Conservation (phyloP, 176 grass and related monocot genomes). For the Metroxylon sagu region DNA sequence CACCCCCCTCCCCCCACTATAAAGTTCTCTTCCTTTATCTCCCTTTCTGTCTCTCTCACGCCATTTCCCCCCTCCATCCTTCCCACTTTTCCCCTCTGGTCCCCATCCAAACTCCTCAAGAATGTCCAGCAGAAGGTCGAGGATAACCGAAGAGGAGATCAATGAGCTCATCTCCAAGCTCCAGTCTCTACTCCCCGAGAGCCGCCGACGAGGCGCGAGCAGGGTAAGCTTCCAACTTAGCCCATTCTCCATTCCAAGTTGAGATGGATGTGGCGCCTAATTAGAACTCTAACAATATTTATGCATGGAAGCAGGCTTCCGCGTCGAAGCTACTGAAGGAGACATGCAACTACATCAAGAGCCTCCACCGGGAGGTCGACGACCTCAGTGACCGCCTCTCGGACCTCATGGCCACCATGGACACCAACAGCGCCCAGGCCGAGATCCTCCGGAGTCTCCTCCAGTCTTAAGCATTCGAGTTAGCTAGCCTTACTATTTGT, state of each 20-base stretch:
- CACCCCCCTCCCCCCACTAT: background rate
- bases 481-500: slow-evolving; percentile 45
- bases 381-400: slow-evolving; percentile 90
- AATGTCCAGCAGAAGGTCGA: slow-evolving; percentile 75
- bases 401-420: slow-evolving; percentile 70
- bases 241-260: background rate
- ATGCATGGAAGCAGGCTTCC: slow-evolving; percentile 43
- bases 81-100: background rate
- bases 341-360: slow-evolving; percentile 96
- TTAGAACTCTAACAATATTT: background rate
- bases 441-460: slow-evolving; percentile 92
- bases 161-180: slow-evolving; percentile 90
- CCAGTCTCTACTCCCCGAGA: slow-evolving; percentile 64
- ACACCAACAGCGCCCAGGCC: slow-evolving; percentile 58
- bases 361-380: slow-evolving; percentile 82
- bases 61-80: slow-evolving; percentile 1
- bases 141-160: slow-evolving; percentile 78
- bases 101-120: background rate
- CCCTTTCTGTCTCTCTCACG: slow-evolving; percentile 56
- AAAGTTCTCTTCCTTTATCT: slow-evolving; percentile 7
- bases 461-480: slow-evolving; percentile 41
- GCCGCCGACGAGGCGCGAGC: slow-evolving; percentile 49
- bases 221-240: slow-evolving; percentile 30
- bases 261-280: too few relatives aligned
- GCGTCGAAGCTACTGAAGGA: slow-evolving; percentile 85